Evolutionary conservation across 495 filamentous ascomycete species (phyloP).

Genomic region (Thermothielavioides terrestris): DNA sequence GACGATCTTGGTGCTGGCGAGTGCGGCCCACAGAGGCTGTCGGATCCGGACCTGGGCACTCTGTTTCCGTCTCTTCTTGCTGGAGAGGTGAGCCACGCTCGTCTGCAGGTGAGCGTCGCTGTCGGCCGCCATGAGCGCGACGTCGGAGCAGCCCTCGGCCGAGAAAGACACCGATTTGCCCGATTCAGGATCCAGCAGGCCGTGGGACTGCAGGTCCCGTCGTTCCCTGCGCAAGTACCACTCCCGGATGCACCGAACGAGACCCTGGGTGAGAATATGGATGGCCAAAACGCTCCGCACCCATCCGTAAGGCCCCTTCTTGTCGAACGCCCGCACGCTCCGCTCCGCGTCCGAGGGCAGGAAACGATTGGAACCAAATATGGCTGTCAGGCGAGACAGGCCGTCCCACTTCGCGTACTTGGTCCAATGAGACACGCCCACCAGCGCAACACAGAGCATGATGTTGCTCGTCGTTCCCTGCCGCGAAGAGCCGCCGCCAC

Average conservation of each 20-base stretch:
- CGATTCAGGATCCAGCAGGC: slow-evolving; percentile 39
- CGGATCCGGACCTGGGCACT: slow-evolving; percentile 79
- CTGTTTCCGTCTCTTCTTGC: slow-evolving; percentile 81
- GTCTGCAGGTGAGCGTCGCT: slow-evolving; percentile 33
- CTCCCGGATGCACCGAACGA: slow-evolving; percentile 53
- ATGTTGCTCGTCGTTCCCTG: slow-evolving; percentile 63
- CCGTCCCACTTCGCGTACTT: slow-evolving; percentile 45
- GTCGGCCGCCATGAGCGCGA: slow-evolving; percentile 38
- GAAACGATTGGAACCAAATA: slow-evolving; percentile 36
- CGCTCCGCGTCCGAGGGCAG: slow-evolving; percentile 30
- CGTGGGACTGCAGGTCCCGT: slow-evolving; percentile 37
- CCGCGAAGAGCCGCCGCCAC: slow-evolving; percentile 71
- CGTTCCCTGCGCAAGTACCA: slow-evolving; percentile 49
- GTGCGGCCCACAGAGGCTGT: slow-evolving; percentile 89
- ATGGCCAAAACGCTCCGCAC: slow-evolving; percentile 61
- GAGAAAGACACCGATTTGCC: slow-evolving; percentile 32
- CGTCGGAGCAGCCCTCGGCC: slow-evolving; percentile 29
- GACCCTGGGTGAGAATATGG: slow-evolving; percentile 81
- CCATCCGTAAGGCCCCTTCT: slow-evolving; percentile 44
- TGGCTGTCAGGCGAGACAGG: slow-evolving; percentile 30
- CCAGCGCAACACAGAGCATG: slow-evolving; percentile 70
- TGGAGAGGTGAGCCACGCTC: slow-evolving; percentile 30
- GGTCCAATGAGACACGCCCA: slow-evolving; percentile 60
- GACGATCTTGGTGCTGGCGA: slow-evolving; percentile 89
- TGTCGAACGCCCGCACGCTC: slow-evolving; percentile 34